Evolutionary conservation across 495 filamentous ascomycete genomes (phyloP).

Genomic region (Xylaria bambusicola): DNA sequence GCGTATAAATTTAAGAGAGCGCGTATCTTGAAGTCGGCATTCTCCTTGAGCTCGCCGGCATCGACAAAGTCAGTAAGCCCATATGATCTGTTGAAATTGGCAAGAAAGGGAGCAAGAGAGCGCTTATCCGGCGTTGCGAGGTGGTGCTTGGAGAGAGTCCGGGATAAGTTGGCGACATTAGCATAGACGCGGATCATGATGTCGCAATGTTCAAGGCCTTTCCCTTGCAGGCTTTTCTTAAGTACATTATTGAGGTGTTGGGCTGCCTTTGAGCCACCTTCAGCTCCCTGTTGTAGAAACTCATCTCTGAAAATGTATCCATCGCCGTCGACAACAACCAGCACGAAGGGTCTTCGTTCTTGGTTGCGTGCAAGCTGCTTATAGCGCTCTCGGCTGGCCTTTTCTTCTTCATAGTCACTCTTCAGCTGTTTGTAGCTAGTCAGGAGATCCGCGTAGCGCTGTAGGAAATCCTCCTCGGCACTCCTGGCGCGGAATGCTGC

Average conservation of each 20-base stretch:
- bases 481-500: slow-evolving; percentile 8
- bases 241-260: slow-evolving; percentile 54
- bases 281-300: slow-evolving; percentile 50
- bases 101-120: slow-evolving; percentile 55
- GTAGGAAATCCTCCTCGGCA: slow-evolving; percentile 37
- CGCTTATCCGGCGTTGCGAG: slow-evolving; percentile 52
- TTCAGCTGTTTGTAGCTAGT: slow-evolving; percentile 54
- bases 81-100: slow-evolving; percentile 60
- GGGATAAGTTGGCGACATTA: slow-evolving; percentile 58
- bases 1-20: slow-evolving; percentile 56
- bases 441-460: slow-evolving; percentile 46
- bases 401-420: slow-evolving; percentile 60
- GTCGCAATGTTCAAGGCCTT: slow-evolving; percentile 52
- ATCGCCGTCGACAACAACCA: slow-evolving; percentile 64
- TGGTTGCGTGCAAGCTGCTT: slow-evolving; percentile 54
- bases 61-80: slow-evolving; percentile 64
- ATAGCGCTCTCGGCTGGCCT: slow-evolving; percentile 54
- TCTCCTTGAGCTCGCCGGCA: slow-evolving; percentile 61
- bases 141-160: slow-evolving; percentile 49
- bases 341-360: slow-evolving; percentile 60
- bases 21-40: slow-evolving; percentile 59
- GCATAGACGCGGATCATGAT: slow-evolving; percentile 65
- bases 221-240: slow-evolving; percentile 47
- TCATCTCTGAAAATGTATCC: slow-evolving; percentile 63
- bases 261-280: slow-evolving; percentile 61